These are phyloP conservation scores for Pestalotiopsis sp. DNA, from an alignment of 2,329 filamentous ascomycete genomes.

Conservation along the genomic window DNA sequence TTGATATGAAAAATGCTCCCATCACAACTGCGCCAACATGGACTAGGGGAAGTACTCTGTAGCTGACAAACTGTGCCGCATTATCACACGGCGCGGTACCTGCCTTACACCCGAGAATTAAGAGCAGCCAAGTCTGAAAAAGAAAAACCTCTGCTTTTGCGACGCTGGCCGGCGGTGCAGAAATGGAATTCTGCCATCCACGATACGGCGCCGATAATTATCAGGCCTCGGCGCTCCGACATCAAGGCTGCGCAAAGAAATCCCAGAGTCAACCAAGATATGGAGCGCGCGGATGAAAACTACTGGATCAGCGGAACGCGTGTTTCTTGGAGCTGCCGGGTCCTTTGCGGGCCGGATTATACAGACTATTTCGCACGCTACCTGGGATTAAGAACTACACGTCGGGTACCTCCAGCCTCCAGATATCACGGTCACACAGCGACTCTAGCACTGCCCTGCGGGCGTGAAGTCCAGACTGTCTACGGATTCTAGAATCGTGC, in stretches of 20 bases:
- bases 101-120: neutral
- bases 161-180: neutral
- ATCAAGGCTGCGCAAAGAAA: neutral
- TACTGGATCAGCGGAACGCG: conserved; percentile 7
- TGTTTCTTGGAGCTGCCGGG: conserved; percentile 1
- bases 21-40: neutral
- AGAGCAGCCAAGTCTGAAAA: neutral
- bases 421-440: neutral
- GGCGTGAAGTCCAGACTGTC: neutral
- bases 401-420: neutral
- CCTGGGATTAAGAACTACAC: neutral
- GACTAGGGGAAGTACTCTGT: neutral
- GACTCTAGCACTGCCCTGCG: neutral
- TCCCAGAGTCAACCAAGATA: neutral
- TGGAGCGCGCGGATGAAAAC: neutral
- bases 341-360: neutral
- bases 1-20: neutral
- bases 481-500: neutral
- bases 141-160: neutral
- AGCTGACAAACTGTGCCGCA: neutral
- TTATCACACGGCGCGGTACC: neutral
- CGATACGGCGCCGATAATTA: neutral
- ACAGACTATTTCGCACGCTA: neutral
- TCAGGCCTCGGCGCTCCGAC: neutral
- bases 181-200: neutral